Percentiles rank a stretch among this genome's conserved stretches.
phyloP scores from a whole-genome alignment of 2,329 filamentous ascomycete species.

The Thermoascus crustaceus region DNA sequence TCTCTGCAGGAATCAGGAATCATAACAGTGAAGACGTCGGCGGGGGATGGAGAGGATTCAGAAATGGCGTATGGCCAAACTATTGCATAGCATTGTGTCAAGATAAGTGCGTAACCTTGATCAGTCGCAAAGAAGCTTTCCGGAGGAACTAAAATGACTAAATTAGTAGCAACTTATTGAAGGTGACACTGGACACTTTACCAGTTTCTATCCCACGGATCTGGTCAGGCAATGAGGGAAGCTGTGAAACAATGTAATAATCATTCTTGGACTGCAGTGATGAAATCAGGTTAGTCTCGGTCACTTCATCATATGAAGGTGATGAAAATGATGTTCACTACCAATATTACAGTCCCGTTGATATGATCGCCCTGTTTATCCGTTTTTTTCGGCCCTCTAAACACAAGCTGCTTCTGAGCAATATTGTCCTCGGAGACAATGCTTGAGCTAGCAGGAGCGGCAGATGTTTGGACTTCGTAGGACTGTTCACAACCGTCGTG shows the following conservation, averaged over 20 bases:
- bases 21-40: slow-evolving; percentile 68
- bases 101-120: slow-evolving; percentile 65
- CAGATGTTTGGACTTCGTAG: slow-evolving; percentile 10
- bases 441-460: slow-evolving; percentile 8
- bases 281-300: slow-evolving; percentile 2
- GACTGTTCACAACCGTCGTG: too few relatives aligned
- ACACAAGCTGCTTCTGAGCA: slow-evolving; percentile 25
- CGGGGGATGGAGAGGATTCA: slow-evolving; percentile 19
- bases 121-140: slow-evolving; percentile 58
- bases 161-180: slow-evolving; percentile 11
- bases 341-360: slow-evolving; percentile 30
- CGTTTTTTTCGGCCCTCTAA: slow-evolving; percentile 30
- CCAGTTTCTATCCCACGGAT: slow-evolving; percentile 59
- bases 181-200: slow-evolving; percentile 32
- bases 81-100: slow-evolving; percentile 74
- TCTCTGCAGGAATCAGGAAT: slow-evolving; percentile 65
- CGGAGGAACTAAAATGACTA: slow-evolving; percentile 46
- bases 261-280: slow-evolving; percentile 65
- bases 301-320: slow-evolving; percentile 1
- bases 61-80: slow-evolving; percentile 74
- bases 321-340: slow-evolving; percentile 15
- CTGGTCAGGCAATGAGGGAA: slow-evolving; percentile 72
- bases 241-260: slow-evolving; percentile 76
- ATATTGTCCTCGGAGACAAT: slow-evolving; percentile 13
- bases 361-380: slow-evolving; percentile 23